Evolutionary conservation across 768 basidiomycete genomes (phyloP), one percentile per base, ranked within the genome.

Genomic region (Naematelia encephala): DNA sequence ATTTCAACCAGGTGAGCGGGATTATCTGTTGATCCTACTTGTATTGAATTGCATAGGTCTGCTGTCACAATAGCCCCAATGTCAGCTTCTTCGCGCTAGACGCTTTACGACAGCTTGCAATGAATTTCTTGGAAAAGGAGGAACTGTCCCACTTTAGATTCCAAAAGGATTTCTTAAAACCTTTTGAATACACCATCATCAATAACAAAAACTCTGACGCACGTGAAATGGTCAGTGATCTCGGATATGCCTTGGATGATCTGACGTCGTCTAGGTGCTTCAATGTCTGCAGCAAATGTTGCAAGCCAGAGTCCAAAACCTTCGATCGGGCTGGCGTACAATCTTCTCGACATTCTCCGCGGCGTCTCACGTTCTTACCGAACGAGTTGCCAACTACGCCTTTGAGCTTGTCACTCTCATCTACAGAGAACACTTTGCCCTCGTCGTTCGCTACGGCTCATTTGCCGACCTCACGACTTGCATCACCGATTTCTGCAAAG

Each of bases 211-310:
- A 98, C 76, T 89, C 91, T 4, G 96, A 97, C 64, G 86, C 94
- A 47, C 85, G 96, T 50, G 96, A 99, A 74, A 90, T 99, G 91
- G 93, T 91, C 66, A 29, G 79, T 61, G 70, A 11, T 47, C 21
- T 47, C 25, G 8, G 5, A 5, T n/a, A n/a, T n/a, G n/a, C n/a
- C n/a, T n/a, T n/a, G 34, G 16, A 39, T 39, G 34, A 39, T 16
- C 34, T 39, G 34, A 39, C 34, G 16, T 39, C 8, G 8, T 39
- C 34, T 57, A 94, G 91, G 91, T 97, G 23, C 78, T 99, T 49
- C 93, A 97, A 83, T 99, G 96, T 72, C 82, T 99, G 48, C 91
- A 97, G 73, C 96, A 98, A 79, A 98, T 98, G 96, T 86, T 98
- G 55, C 93, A 96, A 79, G 90, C 91, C 16, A 84, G 90, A 34